Evolutionary conservation across 169 alveolate species (phyloP).

Genomic region (Eimeria sp.): DNA sequence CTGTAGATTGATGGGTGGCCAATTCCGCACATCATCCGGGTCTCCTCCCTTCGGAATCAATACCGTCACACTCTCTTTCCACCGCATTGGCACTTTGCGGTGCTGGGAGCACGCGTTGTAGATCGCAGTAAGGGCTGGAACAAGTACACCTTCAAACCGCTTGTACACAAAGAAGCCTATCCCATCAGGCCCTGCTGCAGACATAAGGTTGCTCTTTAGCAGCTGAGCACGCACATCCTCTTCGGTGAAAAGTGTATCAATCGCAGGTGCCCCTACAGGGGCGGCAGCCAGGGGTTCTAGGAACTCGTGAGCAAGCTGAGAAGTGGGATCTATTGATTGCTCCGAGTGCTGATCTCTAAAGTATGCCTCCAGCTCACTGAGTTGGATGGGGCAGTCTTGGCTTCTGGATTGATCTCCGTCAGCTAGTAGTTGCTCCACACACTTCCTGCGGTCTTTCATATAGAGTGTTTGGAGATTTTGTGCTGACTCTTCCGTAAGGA

Average conservation of each 20-base stretch:
- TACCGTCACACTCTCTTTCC: not conserved
- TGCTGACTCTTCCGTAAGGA: not conserved
- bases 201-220: not conserved
- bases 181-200: not conserved
- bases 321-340: not conserved
- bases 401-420: not conserved
- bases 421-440: not conserved
- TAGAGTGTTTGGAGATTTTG: constrained; percentile 8
- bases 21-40: too few relatives aligned
- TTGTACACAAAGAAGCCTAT: not conserved
- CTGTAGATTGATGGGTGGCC: not conserved
- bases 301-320: constrained; percentile 12
- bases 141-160: too few relatives aligned
- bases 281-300: not conserved
- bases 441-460: not conserved
- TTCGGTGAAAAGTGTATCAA: not conserved
- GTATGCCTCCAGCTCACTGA: not conserved
- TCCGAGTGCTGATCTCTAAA: not conserved
- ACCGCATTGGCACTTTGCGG: not conserved
- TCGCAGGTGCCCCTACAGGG: not conserved
- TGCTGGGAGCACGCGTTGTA: too few relatives aligned
- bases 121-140: too few relatives aligned
- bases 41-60: too few relatives aligned
- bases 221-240: constrained; percentile 2
- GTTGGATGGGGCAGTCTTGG: not conserved